Base-by-base conservation (phyloP, 1,284 basidiomycete genomes). In the Ganoderma sp. region DNA sequence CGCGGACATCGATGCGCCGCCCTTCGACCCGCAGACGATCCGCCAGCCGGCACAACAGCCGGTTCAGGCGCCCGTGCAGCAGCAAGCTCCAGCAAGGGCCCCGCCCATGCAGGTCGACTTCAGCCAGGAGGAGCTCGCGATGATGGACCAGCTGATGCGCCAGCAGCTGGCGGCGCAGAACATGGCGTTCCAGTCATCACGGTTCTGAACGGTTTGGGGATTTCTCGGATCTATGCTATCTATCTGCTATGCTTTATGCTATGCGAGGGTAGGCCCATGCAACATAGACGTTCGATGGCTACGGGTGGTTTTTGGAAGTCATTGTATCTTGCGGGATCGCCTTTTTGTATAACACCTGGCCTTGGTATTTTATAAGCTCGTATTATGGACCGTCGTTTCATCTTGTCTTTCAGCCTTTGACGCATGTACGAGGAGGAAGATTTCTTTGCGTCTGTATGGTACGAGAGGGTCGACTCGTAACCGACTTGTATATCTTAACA, bases 71-170 rank as follows among this genome's bases (percentile, higher is more conserved):
- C 48, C 42, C 50, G 59, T 56, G 39, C 67, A 62, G 41, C 45
- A 45, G 60, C 66, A 61, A 19, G 39, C 34, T 22, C 48, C 58
- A 42, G 58, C 42, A 41, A 12, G 60, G 57, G 67, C 50, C 43
- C 68, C 67, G 65, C 67, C 70, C 61, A 68, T 75, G 60, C 65
- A 74, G 59, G 68, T 77, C 37, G 75, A 74, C 63, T 76, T 76
- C 58, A 75, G 71, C 67, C 67, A 71, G 58, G 75, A 76, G 64
- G 76, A 78, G 71, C 67, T 76, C 39, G 75, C 75, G 63, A 71
- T 76, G 57, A 78, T 78, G 75, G 75, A 78, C 68, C 75, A 76
- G 73, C 74, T 78, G 57, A 52, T 73, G 61, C 58, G 73, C 64
- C 74, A 76, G 68, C 75, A 78, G 71, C 69, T 71, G 59, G 58